Percentiles rank a stretch among this genome's conserved stretches.
phyloP scores from a whole-genome alignment of 2,329 filamentous ascomycete species.

The Colletotrichum lentis region DNA sequence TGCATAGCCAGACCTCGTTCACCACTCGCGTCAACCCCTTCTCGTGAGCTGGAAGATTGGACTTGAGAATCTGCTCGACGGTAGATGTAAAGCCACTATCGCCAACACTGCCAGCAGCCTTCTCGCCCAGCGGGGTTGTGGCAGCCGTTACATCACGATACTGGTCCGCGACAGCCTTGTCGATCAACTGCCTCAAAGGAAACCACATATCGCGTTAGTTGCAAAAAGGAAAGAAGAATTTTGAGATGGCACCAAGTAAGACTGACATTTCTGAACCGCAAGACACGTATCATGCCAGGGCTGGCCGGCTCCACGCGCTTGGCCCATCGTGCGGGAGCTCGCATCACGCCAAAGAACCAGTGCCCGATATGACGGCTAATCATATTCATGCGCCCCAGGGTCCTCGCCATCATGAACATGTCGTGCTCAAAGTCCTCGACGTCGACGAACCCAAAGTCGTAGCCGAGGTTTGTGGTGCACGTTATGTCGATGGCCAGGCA shows the following conservation, averaged over 20 bases:
- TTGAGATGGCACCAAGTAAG: not conserved
- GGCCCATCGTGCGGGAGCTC: not conserved
- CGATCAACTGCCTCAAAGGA: not conserved
- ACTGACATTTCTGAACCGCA: not conserved
- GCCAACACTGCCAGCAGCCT: not conserved
- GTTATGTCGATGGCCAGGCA: constrained; percentile 2
- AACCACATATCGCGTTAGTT: not conserved
- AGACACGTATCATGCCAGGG: not conserved
- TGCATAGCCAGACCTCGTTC: not conserved
- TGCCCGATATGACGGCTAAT: not conserved
- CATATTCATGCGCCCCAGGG: constrained; percentile 1
- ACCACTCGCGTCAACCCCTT: not conserved
- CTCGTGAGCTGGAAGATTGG: not conserved
- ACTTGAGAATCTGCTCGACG: not conserved
- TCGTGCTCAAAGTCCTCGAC: constrained; percentile 4
- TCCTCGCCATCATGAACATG: not conserved
- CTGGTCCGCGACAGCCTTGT: not conserved
- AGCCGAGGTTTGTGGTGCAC: constrained; percentile 1
- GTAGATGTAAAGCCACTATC: not conserved
- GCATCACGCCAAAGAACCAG: not conserved
- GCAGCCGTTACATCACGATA: not conserved
- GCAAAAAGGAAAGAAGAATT: not conserved
- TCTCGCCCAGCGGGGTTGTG: not conserved
- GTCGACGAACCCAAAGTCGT: constrained; percentile 4
- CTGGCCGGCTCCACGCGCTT: not conserved